These are phyloP conservation scores for Scalesia atractyloides DNA, from an alignment of 129 eudicot genomes.

Conservation along the genomic window DNA sequence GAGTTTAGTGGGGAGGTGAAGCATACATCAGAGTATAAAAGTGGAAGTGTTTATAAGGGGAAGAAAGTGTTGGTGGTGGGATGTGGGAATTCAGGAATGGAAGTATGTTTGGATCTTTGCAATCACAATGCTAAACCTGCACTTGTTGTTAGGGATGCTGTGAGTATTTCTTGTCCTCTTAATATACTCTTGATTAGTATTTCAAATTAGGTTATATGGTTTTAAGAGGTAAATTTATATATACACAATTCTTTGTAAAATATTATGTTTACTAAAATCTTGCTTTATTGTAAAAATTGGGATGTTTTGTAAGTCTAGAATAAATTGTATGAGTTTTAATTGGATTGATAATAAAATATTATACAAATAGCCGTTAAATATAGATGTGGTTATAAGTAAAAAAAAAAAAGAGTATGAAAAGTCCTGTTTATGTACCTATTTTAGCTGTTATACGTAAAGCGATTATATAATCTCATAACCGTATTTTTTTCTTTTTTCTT, in stretches of 20 bases:
- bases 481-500: too few species aligned
- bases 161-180: conserved; percentile 41
- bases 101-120: conserved; percentile 97
- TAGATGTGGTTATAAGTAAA: too few species aligned
- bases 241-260: not conserved
- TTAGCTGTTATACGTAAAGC: too few species aligned
- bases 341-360: not conserved
- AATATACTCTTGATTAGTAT: not conserved
- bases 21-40: conserved; percentile 79
- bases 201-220: not conserved
- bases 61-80: conserved; percentile 90
- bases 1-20: conserved; percentile 66
- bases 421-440: too few species aligned
- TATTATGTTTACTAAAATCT: too few species aligned
- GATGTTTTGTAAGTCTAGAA: not conserved
- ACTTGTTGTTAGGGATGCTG: conserved; percentile 93
- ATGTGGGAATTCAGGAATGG: conserved; percentile 99
- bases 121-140: conserved; percentile 87
- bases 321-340: not conserved
- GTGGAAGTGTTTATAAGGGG: conserved; percentile 71
- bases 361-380: too few species aligned
- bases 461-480: too few species aligned
- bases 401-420: too few species aligned
- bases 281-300: too few species aligned
- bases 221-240: not conserved